Evolutionary conservation across 495 filamentous ascomycete species (phyloP), one percentile per base, ranked within the genome.

Genomic region (Xanthoparmelia taractica): DNA sequence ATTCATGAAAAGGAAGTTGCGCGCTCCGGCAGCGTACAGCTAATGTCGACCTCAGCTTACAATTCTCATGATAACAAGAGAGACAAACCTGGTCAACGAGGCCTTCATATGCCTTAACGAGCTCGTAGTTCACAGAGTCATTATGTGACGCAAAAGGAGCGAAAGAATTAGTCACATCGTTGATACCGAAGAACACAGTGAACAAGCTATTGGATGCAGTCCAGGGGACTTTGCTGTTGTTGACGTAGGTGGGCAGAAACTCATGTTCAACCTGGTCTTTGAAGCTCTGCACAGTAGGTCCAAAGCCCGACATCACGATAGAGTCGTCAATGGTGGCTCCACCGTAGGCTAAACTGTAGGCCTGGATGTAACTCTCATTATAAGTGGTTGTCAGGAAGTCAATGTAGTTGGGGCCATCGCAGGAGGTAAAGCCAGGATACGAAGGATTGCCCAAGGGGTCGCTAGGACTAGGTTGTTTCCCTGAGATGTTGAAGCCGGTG

Each of bases 371-470:
- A 47, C 77, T 79, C 25, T 68, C 64, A 63, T 85, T 85, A 67
- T 84, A 78, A 1, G 70, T 76, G 11, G 77, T 81, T 13, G 80
- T 82, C 37, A 85, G 67, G 65, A 82, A 80, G 61, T 79, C 82
- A n/a, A 84, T 73, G 76, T 80, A 85, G 63, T 81, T 81, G 27
- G 76, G 67, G 4, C 78, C 78, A 65, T 78, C 77, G n/a, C 76
- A 70, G 11, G 81, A 79, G 40, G 82, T 82, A 56, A 73, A 76
- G 41, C 82, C 82, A 69, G 57, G 31, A 41, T 71, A 66, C 11
- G 67, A 38, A 8, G 91, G 90, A 71, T 93, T 96, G 31, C 90
- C 90, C 63, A 94, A 77, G 0, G 90, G 89, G 70, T 92, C 90
- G 12, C 67, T 66, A 20, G 69, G 52, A 25, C 81, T 79, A 10